Evolutionary conservation across 495 filamentous ascomycete genomes (phyloP).

Genomic region (Paragyromitra xinjiangensis): DNA sequence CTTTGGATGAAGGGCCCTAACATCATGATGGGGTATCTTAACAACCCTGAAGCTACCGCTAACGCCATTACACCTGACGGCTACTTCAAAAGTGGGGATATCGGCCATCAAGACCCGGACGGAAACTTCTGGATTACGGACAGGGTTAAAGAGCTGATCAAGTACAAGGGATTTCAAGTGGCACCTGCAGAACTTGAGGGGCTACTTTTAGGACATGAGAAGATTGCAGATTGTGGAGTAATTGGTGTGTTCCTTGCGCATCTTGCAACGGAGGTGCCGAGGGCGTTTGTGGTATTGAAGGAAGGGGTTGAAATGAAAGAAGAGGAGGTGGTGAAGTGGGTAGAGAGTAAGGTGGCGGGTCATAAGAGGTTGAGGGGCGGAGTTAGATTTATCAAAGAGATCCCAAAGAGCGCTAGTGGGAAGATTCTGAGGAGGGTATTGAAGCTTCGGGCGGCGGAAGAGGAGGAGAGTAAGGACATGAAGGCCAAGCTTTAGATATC

Average conservation of each 20-base stretch:
- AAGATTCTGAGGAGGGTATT: slow-evolving; percentile 83
- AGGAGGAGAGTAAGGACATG: slow-evolving; percentile 18
- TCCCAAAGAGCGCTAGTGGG: slow-evolving; percentile 86
- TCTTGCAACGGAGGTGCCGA: slow-evolving; percentile 80
- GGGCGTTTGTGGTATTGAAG: slow-evolving; percentile 52
- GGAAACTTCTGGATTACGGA: slow-evolving; percentile 79
- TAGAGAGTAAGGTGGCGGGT: slow-evolving; percentile 65
- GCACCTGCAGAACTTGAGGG: slow-evolving; percentile 88
- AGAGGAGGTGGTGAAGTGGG: slow-evolving; percentile 22
- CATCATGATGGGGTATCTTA: slow-evolving; percentile 80
- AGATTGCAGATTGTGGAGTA: slow-evolving; percentile 85
- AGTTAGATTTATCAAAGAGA: slow-evolving; percentile 78
- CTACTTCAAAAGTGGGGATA: slow-evolving; percentile 86
- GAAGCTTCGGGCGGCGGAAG: slow-evolving; percentile 42
- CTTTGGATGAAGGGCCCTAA: slow-evolving; percentile 81
- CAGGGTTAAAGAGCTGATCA: slow-evolving; percentile 90
- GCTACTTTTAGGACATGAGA: slow-evolving; percentile 72
- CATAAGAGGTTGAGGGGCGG: slow-evolving; percentile 87
- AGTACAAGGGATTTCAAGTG: slow-evolving; percentile 90
- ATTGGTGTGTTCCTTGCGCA: slow-evolving; percentile 77
- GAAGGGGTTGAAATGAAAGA: slow-evolving; percentile 9
- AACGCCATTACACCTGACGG: slow-evolving; percentile 75
- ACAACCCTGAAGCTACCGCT: slow-evolving; percentile 70
- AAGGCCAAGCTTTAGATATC: slow-evolving; percentile 55
- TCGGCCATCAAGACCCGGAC: slow-evolving; percentile 66